Percentiles rank a stretch among this genome's conserved stretches.
phyloP scores from a whole-genome alignment of 148 eudicot species.

The Rhododendron ovatum region DNA sequence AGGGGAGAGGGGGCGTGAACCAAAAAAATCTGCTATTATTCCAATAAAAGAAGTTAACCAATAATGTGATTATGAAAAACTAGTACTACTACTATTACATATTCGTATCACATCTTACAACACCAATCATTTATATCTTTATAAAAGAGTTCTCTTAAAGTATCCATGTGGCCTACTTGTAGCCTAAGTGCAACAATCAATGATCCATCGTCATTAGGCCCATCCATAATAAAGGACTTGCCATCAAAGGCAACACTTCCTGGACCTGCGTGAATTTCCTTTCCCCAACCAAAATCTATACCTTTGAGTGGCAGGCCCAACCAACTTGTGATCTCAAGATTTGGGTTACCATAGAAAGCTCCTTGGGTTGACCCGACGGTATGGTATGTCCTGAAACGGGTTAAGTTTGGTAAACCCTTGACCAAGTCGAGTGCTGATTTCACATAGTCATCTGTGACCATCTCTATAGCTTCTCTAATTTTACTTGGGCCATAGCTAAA shows the following conservation, averaged over 20 bases:
- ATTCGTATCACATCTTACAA: slow-evolving; percentile 18
- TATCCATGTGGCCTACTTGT: background rate
- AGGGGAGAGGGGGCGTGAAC: no score
- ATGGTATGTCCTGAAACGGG: background rate
- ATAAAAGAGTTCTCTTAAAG: background rate
- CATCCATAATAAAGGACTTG: background rate
- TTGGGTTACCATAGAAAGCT: slow-evolving; percentile 5
- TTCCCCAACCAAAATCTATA: slow-evolving; percentile 3
- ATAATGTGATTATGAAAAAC: background rate
- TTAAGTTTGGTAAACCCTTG: background rate
- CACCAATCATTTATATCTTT: background rate
- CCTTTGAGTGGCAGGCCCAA: background rate
- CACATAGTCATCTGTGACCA: background rate
- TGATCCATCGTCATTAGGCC: background rate
- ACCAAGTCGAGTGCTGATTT: background rate
- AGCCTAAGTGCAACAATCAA: background rate
- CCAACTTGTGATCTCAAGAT: slow-evolving; percentile 1
- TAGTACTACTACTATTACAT: background rate
- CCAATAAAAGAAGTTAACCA: background rate
- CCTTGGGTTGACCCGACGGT: background rate
- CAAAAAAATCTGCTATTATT: no score
- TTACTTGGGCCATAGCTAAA: background rate
- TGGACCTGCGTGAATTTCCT: slow-evolving; percentile 4
- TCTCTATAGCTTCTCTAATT: background rate
- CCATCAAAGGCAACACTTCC: background rate